Evolutionary conservation across 1,139 yeast genomes (phyloP), one percentile per base, ranked within the genome.

Genomic region (Geotrichum histeridarum): DNA sequence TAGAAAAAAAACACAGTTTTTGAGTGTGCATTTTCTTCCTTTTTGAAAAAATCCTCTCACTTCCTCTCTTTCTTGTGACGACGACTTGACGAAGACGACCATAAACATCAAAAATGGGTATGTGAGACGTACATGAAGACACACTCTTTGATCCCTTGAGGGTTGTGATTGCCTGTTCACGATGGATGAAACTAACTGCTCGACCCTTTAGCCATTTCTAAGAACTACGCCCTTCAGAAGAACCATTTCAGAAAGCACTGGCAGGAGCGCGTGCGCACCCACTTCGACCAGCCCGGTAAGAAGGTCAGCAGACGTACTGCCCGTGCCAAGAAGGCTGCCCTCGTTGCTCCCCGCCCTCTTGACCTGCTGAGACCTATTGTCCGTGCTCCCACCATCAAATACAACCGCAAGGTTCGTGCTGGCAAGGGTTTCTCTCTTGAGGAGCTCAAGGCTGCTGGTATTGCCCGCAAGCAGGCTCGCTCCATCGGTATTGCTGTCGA

Each of bases 281-380:
- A 93, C 90, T 86, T 91, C 75, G 96, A 91, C 91, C 98, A 93
- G 83, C 95, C 98, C 73, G 98, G 98, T 77, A 89, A 90, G 86
- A 93, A 93, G 86, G 91, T 81, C 73, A 83, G 95, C 67, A 89
- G 99, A 85, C 87, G 99, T 82, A 81, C 80, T 70, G 86, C 95
- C 68, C 88, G 99, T 81, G 87, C 88, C 75, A 73, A 86, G 73
- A 90, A 87, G 82, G 96, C 97, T 70, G 96, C 97, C 73, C 80
- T 80, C 77, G 80, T 86, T 72, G 98, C 99, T 71, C 99, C 99
- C 79, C 91, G 87, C 76, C 99, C 99, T 70, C 81, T 93, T 75
- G 99, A 93, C 76, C 77, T 85, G 67, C 83, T 93, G 76, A 88
- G 98, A 83, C 99, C 99, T 70, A 81, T 90, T 71, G 98, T 93